phyloP scores from a whole-genome alignment of 306 rosid genomes.

The Casuarina equisetifolia region DNA sequence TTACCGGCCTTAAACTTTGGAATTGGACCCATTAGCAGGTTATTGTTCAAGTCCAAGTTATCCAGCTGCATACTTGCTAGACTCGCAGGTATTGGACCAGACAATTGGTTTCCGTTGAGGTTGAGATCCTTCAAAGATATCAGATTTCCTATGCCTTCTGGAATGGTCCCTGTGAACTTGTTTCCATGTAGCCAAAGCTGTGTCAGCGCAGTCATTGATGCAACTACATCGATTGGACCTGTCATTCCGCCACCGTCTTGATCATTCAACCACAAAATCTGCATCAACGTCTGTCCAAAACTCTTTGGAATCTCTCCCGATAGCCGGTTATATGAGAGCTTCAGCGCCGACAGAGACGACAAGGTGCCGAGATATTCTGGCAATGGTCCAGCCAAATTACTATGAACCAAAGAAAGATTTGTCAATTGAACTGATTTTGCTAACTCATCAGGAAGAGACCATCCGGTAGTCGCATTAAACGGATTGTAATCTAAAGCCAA shows the following conservation, averaged over 20 bases:
- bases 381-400: slow-evolving; percentile 66
- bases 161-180: slow-evolving; percentile 63
- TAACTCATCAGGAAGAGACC: slow-evolving; percentile 68
- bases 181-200: slow-evolving; percentile 87
- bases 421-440: slow-evolving; percentile 58
- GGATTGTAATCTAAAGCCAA: slow-evolving; percentile 68
- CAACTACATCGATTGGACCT: slow-evolving; percentile 59
- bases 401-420: slow-evolving; percentile 52
- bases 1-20: slow-evolving; percentile 62
- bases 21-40: slow-evolving; percentile 70
- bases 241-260: slow-evolving; percentile 61
- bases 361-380: slow-evolving; percentile 65
- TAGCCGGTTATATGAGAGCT: slow-evolving; percentile 58
- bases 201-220: slow-evolving; percentile 58
- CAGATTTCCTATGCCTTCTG: slow-evolving; percentile 57
- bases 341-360: slow-evolving; percentile 58
- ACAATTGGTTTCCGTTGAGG: slow-evolving; percentile 65
- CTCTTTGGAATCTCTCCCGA: slow-evolving; percentile 54
- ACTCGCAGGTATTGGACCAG: slow-evolving; percentile 59
- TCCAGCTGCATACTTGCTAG: slow-evolving; percentile 63
- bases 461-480: slow-evolving; percentile 57
- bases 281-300: slow-evolving; percentile 60
- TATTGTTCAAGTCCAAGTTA: slow-evolving; percentile 61
- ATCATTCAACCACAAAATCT: slow-evolving; percentile 78
- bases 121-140: slow-evolving; percentile 67